Evolutionary conservation across 805 yeast species (phyloP).

Genomic region (Candida caryicola): DNA sequence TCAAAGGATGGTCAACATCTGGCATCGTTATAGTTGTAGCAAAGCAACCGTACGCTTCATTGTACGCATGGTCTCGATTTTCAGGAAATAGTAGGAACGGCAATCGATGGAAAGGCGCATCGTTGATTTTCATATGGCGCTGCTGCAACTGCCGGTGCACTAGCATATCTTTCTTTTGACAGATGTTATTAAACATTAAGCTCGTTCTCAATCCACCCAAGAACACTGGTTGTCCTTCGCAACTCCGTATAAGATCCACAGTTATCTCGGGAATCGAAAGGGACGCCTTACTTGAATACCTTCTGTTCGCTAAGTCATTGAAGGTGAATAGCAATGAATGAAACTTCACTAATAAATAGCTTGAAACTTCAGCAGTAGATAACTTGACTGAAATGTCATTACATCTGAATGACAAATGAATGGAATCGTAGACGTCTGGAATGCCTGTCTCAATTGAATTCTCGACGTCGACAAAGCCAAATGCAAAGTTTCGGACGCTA

Average conservation of each 20-base stretch:
- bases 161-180: slow-evolving; percentile 47
- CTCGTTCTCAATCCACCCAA: slow-evolving; percentile 54
- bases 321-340: slow-evolving; percentile 37
- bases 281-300: slow-evolving; percentile 57
- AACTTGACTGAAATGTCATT: slow-evolving; percentile 47
- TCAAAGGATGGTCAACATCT: slow-evolving; percentile 57
- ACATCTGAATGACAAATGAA: slow-evolving; percentile 57
- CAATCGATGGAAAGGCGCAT: slow-evolving; percentile 78
- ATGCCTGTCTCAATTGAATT: slow-evolving; percentile 62
- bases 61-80: slow-evolving; percentile 46
- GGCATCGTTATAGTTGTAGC: slow-evolving; percentile 65
- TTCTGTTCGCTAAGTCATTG: slow-evolving; percentile 67
- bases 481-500: slow-evolving; percentile 48
- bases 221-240: slow-evolving; percentile 13
- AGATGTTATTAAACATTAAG: slow-evolving; percentile 56
- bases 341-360: slow-evolving; percentile 15
- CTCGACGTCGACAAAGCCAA: slow-evolving; percentile 71
- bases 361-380: slow-evolving; percentile 24
- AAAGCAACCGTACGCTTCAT: slow-evolving; percentile 50
- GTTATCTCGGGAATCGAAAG: slow-evolving; percentile 48
- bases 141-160: slow-evolving; percentile 55
- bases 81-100: slow-evolving; percentile 64
- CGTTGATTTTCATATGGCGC: slow-evolving; percentile 63
- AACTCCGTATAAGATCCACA: slow-evolving; percentile 24
- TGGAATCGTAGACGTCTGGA: slow-evolving; percentile 63